Conservation (phyloP, 2,329 filamentous ascomycete species). For the Cordyceps cateniannulata region DNA sequence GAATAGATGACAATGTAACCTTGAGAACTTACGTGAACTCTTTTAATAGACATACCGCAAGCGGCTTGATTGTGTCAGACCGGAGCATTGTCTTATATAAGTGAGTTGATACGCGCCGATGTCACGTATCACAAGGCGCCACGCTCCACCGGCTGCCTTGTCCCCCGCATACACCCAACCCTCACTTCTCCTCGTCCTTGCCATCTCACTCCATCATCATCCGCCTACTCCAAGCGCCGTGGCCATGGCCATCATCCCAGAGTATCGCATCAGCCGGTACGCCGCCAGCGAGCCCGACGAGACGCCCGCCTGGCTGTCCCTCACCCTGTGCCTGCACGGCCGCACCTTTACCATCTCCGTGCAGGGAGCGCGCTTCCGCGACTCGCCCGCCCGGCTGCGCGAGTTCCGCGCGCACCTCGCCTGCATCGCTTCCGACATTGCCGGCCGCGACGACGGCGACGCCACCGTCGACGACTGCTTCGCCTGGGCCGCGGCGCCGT, state of each 20-base stretch:
- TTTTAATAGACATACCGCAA: too few relatives aligned
- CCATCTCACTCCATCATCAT: not conserved
- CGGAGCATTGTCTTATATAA: too few relatives aligned
- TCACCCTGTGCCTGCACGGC: not conserved
- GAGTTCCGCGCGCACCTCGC: not conserved
- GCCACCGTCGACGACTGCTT: not conserved
- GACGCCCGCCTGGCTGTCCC: not conserved
- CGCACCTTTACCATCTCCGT: not conserved
- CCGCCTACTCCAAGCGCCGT: not conserved
- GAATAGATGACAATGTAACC: too few relatives aligned
- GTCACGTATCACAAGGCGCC: too few relatives aligned
- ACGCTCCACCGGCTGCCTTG: too few relatives aligned
- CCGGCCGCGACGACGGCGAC: not conserved
- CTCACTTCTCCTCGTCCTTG: too few relatives aligned
- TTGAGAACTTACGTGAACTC: too few relatives aligned
- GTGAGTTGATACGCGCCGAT: too few relatives aligned
- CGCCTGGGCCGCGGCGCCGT: not conserved
- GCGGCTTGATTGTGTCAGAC: too few relatives aligned
- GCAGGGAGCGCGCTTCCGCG: not conserved
- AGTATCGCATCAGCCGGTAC: not conserved
- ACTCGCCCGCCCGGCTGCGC: not conserved
- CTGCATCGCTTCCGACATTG: not conserved
- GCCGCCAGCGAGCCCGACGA: not conserved
- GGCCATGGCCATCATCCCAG: not conserved
- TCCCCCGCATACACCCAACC: too few relatives aligned